Conservation (phyloP, 176 grass and related monocot genomes). For the Aegilops speltoides region DNA sequence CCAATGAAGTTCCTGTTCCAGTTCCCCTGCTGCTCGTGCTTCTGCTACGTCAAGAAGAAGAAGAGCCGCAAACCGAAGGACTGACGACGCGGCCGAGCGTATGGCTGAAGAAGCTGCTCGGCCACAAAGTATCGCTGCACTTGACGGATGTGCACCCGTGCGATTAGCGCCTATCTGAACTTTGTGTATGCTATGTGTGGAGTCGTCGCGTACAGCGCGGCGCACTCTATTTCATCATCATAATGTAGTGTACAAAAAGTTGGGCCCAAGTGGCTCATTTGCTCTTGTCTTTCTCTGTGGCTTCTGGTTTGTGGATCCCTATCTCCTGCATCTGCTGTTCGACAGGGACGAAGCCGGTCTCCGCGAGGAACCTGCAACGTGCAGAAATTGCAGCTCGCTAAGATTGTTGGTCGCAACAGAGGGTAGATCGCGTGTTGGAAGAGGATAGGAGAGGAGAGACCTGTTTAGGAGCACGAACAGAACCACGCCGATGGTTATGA, state of each 20-base stretch:
- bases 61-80: conserved; percentile 28
- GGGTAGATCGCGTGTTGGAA: background rate
- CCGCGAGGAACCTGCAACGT: conserved; percentile 70
- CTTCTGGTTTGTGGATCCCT: conserved; percentile 59
- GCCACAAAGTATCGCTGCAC: background rate
- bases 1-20: conserved; percentile 63
- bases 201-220: background rate
- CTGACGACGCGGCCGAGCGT: conserved; percentile 18
- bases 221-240: background rate
- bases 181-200: background rate
- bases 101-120: background rate
- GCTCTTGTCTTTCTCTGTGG: conserved; percentile 48
- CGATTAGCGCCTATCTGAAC: background rate
- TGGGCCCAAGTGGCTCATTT: conserved; percentile 1
- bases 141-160: background rate
- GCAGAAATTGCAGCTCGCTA: background rate
- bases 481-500: conserved; percentile 69
- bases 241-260: background rate
- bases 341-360: conserved; percentile 79
- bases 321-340: conserved; percentile 97
- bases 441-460: conserved; percentile 19
- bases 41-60: conserved; percentile 53
- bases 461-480: conserved; percentile 88
- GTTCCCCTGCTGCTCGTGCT: conserved; percentile 59
- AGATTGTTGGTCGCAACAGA: background rate